A percentile compares a stretch with the other conserved stretches of the same genome.
These are phyloP conservation scores for Gnetum montanum DNA, from an alignment of 75 land plant genomes.

Conservation along the genomic window DNA sequence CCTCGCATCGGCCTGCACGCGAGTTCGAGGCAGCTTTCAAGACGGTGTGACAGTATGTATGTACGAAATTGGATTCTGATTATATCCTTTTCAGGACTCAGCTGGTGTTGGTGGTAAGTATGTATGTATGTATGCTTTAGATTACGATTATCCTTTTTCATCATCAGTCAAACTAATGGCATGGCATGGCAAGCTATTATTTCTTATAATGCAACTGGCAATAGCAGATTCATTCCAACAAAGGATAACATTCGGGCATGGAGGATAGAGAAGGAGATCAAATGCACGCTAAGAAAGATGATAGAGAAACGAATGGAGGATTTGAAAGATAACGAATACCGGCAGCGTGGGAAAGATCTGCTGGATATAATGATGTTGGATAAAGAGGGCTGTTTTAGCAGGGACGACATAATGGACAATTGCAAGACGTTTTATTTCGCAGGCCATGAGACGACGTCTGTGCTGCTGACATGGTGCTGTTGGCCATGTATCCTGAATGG, in stretches of 20 bases:
- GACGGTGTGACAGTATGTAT: too few relatives aligned
- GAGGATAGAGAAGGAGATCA: conserved; percentile 32
- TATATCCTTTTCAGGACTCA: too few relatives aligned
- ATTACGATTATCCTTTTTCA: too few relatives aligned
- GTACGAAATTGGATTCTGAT: too few relatives aligned
- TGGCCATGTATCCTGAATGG: conserved; percentile 75
- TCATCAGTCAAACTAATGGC: too few relatives aligned
- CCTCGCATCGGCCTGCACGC: too few relatives aligned
- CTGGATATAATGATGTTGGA: conserved; percentile 26
- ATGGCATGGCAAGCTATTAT: too few relatives aligned
- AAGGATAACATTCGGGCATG: conserved; percentile 24
- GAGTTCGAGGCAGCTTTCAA: too few relatives aligned
- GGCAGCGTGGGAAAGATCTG: conserved; percentile 11
- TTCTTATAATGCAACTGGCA: too few relatives aligned
- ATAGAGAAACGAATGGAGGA: conserved; percentile 20
- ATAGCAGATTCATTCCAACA: conserved; percentile 45
- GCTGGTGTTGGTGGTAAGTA: too few relatives aligned
- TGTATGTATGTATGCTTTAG: too few relatives aligned
- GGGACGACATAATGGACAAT: conserved; percentile 69
- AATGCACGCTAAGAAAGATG: conserved; percentile 13
- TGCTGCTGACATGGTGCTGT: conserved; percentile 83
- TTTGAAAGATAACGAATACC: conserved; percentile 13
- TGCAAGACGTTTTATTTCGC: conserved; percentile 95
- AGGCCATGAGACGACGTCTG: conserved; percentile 88
- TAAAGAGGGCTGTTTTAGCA: conserved; percentile 16